Conservation (phyloP, 2,329 filamentous ascomycete species). For the Penicillium thymicola region DNA sequence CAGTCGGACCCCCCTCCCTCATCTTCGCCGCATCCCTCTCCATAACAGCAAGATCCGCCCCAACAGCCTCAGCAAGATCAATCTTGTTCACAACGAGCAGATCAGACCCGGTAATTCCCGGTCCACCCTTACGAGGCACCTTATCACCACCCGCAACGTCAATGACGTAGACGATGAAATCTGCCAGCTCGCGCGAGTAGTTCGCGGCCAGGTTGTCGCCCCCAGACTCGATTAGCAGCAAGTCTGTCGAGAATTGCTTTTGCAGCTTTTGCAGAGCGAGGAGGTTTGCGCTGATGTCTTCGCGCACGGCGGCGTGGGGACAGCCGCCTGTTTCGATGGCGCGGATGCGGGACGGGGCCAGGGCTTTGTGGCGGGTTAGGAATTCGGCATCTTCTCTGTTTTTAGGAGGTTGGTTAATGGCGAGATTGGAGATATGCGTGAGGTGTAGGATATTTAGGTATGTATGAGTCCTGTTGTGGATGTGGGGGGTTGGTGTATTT, state of each 20-base stretch:
- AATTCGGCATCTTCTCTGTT: slow-evolving; percentile 90
- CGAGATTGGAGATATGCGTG: not conserved
- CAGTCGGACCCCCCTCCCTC: slow-evolving; percentile 88
- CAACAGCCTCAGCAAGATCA: slow-evolving; percentile 84
- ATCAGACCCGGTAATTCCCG: slow-evolving; percentile 95
- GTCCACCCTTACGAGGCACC: slow-evolving; percentile 91
- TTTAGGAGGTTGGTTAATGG: slow-evolving; percentile 1
- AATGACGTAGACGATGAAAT: slow-evolving; percentile 98
- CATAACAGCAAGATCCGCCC: slow-evolving; percentile 89
- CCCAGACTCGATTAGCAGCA: slow-evolving; percentile 91
- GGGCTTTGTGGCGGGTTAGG: slow-evolving; percentile 78
- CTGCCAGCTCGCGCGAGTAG: slow-evolving; percentile 89
- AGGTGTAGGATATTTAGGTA: not conserved
- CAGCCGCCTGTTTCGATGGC: slow-evolving; percentile 98
- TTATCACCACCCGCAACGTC: slow-evolving; percentile 97
- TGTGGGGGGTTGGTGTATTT: not conserved
- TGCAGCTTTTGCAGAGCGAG: slow-evolving; percentile 89
- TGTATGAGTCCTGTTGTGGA: not conserved
- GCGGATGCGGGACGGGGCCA: slow-evolving; percentile 77
- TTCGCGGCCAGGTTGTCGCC: slow-evolving; percentile 97
- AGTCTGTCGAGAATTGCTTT: slow-evolving; percentile 70
- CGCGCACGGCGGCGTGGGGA: slow-evolving; percentile 92
- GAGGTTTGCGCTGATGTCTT: slow-evolving; percentile 93
- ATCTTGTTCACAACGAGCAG: slow-evolving; percentile 96
- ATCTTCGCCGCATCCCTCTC: slow-evolving; percentile 92